Evolutionary conservation across 805 yeast species (phyloP), one percentile per base, ranked within the genome.

Genomic region (Ogataea methylovora): DNA sequence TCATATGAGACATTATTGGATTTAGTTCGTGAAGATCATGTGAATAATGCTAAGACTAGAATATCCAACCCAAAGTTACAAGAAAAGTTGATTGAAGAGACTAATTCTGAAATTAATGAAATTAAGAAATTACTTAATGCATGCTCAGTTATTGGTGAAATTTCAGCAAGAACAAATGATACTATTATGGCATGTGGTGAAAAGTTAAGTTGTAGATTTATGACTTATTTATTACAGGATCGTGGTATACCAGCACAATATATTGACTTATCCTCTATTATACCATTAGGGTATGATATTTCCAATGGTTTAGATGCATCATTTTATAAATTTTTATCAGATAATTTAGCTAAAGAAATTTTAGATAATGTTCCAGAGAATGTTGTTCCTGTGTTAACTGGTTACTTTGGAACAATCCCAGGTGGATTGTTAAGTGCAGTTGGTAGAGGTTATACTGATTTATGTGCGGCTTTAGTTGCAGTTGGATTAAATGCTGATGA

Each of bases 401-500:
- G 98, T 3, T 92, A 85, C 58, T 92, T 92, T 49, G 98, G 98
- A 19, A 67, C 76, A 24, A 83, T 92, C n/a, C 97, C 97, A 23
- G 97, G 96, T 44, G 97, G 98, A 12, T 65, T 92, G 37, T 65
- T 92, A 44, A 82, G 82, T 49, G 85, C 94, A 34, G 95, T 92
- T 37, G 98, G 98, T 29, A 78, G 98, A 54, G 98, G 98, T 25
- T 92, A 92, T 61, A 92, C 98, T 8, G 98, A 92, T 58, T 66
- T 92, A 48, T 92, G 98, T 67, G 98, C 98, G 14, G 98, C 97
- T 2, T 69, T 92, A 51, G 73, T 87, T 26, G 96, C 98, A 0
- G 97, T 92, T 20, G 98, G 97, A 2, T 61, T 82, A 32, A 75
- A 71, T 42, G 97, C 97, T 5, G 94, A 86, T 29, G 98, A 92